These are phyloP conservation scores for Boletus speciosus DNA, from an alignment of 768 basidiomycete genomes.

Conservation along the genomic window DNA sequence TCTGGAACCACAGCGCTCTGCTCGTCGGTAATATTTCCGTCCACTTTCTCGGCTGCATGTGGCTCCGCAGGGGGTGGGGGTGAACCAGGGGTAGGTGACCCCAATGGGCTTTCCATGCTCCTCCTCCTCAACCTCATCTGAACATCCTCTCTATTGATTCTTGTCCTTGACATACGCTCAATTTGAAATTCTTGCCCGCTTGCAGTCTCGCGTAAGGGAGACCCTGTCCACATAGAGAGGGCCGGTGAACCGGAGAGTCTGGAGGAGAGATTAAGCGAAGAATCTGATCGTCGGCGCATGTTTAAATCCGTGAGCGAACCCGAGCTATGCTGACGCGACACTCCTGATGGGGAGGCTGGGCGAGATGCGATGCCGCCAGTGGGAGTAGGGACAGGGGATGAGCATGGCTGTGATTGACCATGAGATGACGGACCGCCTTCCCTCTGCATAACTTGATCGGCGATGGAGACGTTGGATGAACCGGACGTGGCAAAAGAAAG, in stretches of 20 bases:
- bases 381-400: not conserved
- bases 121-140: slow-evolving; percentile 45
- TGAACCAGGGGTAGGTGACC: slow-evolving; percentile 16
- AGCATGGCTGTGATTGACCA: slow-evolving; percentile 3
- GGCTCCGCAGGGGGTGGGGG: slow-evolving; percentile 1
- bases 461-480: slow-evolving; percentile 16
- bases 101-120: slow-evolving; percentile 42
- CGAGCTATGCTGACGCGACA: slow-evolving; percentile 10
- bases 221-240: slow-evolving; percentile 19
- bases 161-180: slow-evolving; percentile 31
- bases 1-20: not conserved
- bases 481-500: slow-evolving; percentile 18
- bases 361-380: not conserved
- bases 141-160: slow-evolving; percentile 55
- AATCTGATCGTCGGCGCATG: slow-evolving; percentile 22
- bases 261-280: slow-evolving; percentile 17
- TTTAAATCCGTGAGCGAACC: slow-evolving; percentile 20
- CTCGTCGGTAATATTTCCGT: not conserved
- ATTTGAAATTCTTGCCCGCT: slow-evolving; percentile 20
- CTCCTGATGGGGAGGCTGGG: slow-evolving; percentile 12
- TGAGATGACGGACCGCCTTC: slow-evolving; percentile 1
- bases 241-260: slow-evolving; percentile 19
- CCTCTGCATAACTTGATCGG: slow-evolving; percentile 4
- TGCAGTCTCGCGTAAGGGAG: slow-evolving; percentile 25
- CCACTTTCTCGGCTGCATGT: not conserved